These are phyloP conservation scores for Macrolepiota albuminosa DNA, from an alignment of 768 basidiomycete genomes.

Conservation along the genomic window DNA sequence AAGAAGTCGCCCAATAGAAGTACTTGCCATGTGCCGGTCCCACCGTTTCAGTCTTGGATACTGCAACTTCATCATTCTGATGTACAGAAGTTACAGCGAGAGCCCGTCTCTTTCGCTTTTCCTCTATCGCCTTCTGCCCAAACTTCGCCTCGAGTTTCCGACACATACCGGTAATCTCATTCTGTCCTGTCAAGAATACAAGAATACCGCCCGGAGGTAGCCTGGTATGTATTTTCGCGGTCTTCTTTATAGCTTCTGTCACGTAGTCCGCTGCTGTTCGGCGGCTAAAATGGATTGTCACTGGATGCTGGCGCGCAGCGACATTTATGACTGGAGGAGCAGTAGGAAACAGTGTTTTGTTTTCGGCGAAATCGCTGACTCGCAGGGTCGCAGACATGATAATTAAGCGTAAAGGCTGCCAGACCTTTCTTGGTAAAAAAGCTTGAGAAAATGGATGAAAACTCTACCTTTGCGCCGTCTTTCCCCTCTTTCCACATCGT, in stretches of 20 bases:
- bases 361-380: conserved; percentile 88
- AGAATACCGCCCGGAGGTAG: conserved; percentile 92
- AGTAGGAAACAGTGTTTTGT: conserved; percentile 70
- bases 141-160: conserved; percentile 76
- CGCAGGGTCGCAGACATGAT: conserved; percentile 99
- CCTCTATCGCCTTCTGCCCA: conserved; percentile 57
- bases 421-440: conserved; percentile 5
- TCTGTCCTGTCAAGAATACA: conserved; percentile 93
- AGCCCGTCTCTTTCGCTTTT: conserved; percentile 37
- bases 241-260: conserved; percentile 84
- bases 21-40: conserved; percentile 45
- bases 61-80: conserved; percentile 21
- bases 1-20: neutral
- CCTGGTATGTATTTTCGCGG: conserved; percentile 86
- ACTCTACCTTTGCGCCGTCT: conserved; percentile 59
- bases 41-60: conserved; percentile 20
- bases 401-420: conserved; percentile 80
- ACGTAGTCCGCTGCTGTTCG: conserved; percentile 86
- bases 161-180: conserved; percentile 87
- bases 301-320: conserved; percentile 88
- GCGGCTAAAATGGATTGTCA: conserved; percentile 90
- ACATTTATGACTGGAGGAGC: conserved; percentile 93
- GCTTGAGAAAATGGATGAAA: conserved; percentile 8
- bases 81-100: conserved; percentile 20
- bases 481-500: conserved; percentile 81